These are phyloP conservation scores for Fusarium tricinctum DNA, from an alignment of 2,329 filamentous ascomycete genomes.

Conservation along the genomic window DNA sequence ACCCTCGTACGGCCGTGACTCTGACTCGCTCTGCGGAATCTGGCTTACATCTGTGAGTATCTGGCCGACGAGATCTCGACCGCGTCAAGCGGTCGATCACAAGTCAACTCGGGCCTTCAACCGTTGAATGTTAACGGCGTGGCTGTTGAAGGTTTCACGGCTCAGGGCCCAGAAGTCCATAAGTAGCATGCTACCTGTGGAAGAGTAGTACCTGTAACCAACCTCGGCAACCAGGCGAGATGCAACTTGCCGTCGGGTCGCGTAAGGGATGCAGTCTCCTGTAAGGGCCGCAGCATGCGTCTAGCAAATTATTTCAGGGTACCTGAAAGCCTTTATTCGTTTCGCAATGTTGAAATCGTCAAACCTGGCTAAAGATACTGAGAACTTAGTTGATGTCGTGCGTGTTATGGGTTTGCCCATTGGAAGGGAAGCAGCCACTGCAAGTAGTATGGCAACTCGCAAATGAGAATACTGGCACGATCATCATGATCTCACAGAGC, in stretches of 20 bases:
- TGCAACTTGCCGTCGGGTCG: constrained; percentile 31
- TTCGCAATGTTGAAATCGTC: background rate
- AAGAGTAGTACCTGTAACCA: constrained; percentile 35
- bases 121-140: constrained; percentile 29
- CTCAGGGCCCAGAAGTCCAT: constrained; percentile 6
- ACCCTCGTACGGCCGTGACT: constrained; percentile 7
- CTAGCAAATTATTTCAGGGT: background rate
- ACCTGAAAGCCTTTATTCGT: background rate
- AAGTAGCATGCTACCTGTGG: constrained; percentile 16
- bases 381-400: constrained; percentile 2
- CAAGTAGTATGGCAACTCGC: background rate
- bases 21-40: constrained; percentile 32
- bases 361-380: background rate
- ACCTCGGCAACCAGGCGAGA: constrained; percentile 43
- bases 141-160: constrained; percentile 23
- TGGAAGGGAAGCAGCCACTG: background rate
- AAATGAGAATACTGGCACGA: background rate
- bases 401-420: background rate
- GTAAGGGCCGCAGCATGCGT: background rate
- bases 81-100: constrained; percentile 14
- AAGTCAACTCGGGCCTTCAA: constrained; percentile 22
- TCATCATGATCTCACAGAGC: background rate
- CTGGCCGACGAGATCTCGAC: constrained; percentile 24
- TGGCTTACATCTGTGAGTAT: constrained; percentile 10
- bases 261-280: constrained; percentile 5